Conservation (phyloP, 2,329 filamentous ascomycete species). For the Fusarium sacchari region DNA sequence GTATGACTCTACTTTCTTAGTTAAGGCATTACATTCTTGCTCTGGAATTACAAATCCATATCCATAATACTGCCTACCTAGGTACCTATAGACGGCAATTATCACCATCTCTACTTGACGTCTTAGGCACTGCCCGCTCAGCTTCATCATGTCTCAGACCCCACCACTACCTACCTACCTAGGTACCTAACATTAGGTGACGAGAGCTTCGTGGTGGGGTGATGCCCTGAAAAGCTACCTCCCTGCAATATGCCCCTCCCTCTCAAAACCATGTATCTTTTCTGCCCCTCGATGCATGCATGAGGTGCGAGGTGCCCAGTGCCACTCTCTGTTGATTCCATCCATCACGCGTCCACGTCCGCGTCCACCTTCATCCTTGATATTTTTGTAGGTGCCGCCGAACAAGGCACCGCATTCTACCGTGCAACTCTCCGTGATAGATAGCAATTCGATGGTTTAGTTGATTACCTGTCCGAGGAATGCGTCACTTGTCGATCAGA, state of each 20-base stretch:
- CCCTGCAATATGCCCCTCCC: neutral
- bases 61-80: neutral
- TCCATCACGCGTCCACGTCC: neutral
- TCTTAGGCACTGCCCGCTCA: neutral
- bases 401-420: constrained; percentile 29
- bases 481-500: constrained; percentile 8
- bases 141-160: constrained; percentile 4
- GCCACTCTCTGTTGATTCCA: constrained; percentile 33
- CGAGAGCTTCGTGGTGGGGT: constrained; percentile 34
- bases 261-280: constrained; percentile 13
- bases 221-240: constrained; percentile 32
- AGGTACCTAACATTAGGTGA: neutral
- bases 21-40: neutral
- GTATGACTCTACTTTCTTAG: neutral
- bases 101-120: neutral
- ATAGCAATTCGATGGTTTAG: neutral
- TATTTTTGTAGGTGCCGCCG: constrained; percentile 28
- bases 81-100: neutral
- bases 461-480: neutral
- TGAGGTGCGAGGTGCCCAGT: neutral
- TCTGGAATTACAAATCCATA: constrained; percentile 1
- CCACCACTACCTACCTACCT: constrained; percentile 4
- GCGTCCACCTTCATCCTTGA: neutral
- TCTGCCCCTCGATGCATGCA: constrained; percentile 30
- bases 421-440: constrained; percentile 27